Conservation (phyloP, 176 grass and related monocot genomes). For the Juncus inflexus region DNA sequence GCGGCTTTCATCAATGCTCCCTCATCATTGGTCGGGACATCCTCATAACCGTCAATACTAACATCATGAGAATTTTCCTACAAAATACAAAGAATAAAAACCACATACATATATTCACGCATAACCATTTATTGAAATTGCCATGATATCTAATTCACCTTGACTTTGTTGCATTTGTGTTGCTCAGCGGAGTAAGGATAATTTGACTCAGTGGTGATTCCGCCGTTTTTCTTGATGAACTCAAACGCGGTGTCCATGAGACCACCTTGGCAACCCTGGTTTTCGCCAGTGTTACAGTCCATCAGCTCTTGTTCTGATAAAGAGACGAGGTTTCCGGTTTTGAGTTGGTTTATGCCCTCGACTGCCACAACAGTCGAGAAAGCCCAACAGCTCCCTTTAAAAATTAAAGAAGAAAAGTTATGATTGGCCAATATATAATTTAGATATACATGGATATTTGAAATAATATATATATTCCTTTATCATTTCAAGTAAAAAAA, state of each 20-base stretch:
- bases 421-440: too few species aligned
- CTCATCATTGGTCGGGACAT: slow-evolving; percentile 33
- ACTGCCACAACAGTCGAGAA: slow-evolving; percentile 54
- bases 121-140: too few species aligned
- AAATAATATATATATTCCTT: too few species aligned
- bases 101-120: neutral
- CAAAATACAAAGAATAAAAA: slow-evolving; percentile 5
- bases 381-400: slow-evolving; percentile 56
- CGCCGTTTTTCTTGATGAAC: slow-evolving; percentile 51
- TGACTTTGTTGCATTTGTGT: slow-evolving; percentile 30
- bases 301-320: slow-evolving; percentile 73
- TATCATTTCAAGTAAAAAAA: too few species aligned
- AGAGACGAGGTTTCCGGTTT: slow-evolving; percentile 41
- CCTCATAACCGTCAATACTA: slow-evolving; percentile 34
- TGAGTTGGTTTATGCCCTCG: slow-evolving; percentile 49
- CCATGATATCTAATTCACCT: slow-evolving; percentile 12
- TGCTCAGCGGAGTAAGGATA: slow-evolving; percentile 46
- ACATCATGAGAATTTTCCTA: slow-evolving; percentile 27
- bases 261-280: slow-evolving; percentile 50
- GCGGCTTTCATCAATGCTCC: slow-evolving; percentile 37
- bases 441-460: too few species aligned
- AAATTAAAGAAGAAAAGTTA: slow-evolving; percentile 4
- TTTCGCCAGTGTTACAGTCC: slow-evolving; percentile 43
- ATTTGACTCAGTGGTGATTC: slow-evolving; percentile 37
- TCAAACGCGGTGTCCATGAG: slow-evolving; percentile 43